A percentile compares a stretch with the other conserved stretches of the same genome.
Conservation (phyloP, 495 filamentous ascomycete species). For the Hypoxylon cercidicola region DNA sequence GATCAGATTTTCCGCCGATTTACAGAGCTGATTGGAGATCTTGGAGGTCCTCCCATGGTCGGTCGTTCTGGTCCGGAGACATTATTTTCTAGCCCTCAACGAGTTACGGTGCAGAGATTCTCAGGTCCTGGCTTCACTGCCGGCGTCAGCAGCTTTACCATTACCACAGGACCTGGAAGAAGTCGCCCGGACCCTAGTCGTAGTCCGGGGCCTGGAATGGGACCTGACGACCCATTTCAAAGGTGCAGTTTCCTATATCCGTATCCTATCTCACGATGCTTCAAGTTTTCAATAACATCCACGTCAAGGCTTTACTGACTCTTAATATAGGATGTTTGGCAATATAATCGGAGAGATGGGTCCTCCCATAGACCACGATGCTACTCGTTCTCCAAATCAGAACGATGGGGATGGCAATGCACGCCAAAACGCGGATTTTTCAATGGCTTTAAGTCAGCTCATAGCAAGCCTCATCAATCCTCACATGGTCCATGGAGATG, state of each 20-base stretch:
- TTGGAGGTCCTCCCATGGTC: slow-evolving; percentile 30
- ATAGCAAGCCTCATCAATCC: slow-evolving; percentile 68
- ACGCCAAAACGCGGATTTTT: slow-evolving; percentile 39
- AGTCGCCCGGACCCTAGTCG: slow-evolving; percentile 11
- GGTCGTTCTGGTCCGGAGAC: slow-evolving; percentile 45
- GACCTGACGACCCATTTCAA: slow-evolving; percentile 42
- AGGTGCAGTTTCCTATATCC: slow-evolving; percentile 29
- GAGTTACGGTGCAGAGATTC: slow-evolving; percentile 42
- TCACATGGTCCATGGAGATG: slow-evolving; percentile 74
- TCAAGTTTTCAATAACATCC: neutral
- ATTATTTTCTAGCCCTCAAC: slow-evolving; percentile 30
- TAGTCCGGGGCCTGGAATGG: slow-evolving; percentile 1
- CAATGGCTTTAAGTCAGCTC: slow-evolving; percentile 49
- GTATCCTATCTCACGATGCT: neutral
- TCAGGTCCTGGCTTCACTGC: slow-evolving; percentile 38
- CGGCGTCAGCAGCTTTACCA: slow-evolving; percentile 48
- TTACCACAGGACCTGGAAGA: slow-evolving; percentile 39
- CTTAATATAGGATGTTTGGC: slow-evolving; percentile 27
- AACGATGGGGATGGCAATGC: slow-evolving; percentile 29
- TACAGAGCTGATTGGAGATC: slow-evolving; percentile 49
- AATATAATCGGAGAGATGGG: slow-evolving; percentile 28
- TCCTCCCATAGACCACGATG: slow-evolving; percentile 26
- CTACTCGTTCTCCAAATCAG: slow-evolving; percentile 19
- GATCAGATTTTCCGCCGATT: slow-evolving; percentile 57
- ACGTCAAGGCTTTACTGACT: slow-evolving; percentile 6